Conservation (phyloP, 495 filamentous ascomycete species). For the Podospora pseudoanserina region DNA sequence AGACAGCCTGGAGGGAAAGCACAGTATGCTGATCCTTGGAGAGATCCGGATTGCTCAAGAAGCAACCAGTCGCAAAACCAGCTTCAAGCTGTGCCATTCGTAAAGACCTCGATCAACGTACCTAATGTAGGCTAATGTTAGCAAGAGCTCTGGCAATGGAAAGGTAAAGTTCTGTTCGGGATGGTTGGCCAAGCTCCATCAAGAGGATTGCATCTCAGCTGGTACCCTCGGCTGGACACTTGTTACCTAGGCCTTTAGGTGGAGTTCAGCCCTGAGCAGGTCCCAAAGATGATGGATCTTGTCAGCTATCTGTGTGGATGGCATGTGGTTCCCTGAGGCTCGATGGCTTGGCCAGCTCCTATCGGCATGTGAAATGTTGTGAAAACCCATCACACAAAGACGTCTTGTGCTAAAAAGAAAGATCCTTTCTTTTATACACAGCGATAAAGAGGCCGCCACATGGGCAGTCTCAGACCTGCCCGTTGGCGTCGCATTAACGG, state of each 20-base stretch:
- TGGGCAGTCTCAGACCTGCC: too few relatives aligned
- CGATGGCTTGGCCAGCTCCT: too few relatives aligned
- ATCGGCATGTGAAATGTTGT: too few relatives aligned
- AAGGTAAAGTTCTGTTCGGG: neutral
- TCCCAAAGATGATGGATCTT: too few relatives aligned
- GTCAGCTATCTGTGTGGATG: too few relatives aligned
- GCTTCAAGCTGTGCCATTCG: neutral
- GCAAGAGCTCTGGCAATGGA: neutral
- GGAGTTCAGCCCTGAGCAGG: neutral
- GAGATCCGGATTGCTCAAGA: neutral
- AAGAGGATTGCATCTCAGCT: too few relatives aligned
- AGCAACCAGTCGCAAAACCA: neutral
- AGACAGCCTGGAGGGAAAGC: neutral
- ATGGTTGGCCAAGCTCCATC: neutral
- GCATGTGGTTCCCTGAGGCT: too few relatives aligned
- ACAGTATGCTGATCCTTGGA: neutral
- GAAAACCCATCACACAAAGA: too few relatives aligned
- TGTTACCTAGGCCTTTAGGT: neutral
- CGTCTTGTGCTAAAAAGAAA: too few relatives aligned
- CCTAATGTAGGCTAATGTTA: neutral
- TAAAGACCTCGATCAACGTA: neutral
- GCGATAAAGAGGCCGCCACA: too few relatives aligned
- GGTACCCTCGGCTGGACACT: neutral
- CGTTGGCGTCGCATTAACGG: too few relatives aligned
- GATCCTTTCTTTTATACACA: too few relatives aligned